Conservation (phyloP, 495 filamentous ascomycete species). For the Friedmanniomyces simplex region DNA sequence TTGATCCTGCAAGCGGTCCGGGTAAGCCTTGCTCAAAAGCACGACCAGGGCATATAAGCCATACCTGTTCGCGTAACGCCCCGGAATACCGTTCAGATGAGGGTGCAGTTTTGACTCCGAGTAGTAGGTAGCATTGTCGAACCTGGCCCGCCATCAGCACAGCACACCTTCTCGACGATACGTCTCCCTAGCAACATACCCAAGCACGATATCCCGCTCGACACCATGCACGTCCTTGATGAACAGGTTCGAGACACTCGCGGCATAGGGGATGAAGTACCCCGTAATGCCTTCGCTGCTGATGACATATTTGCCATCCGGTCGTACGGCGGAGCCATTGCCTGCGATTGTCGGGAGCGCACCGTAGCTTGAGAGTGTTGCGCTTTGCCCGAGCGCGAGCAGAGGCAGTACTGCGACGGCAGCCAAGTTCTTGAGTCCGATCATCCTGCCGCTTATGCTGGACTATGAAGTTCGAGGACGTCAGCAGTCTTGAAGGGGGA, state of each 20-base stretch:
- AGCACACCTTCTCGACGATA: not conserved
- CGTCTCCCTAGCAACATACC: constrained; percentile 21
- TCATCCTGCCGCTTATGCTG: not conserved
- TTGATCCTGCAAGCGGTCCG: constrained; percentile 48
- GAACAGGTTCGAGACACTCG: constrained; percentile 61
- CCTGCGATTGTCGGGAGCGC: not conserved
- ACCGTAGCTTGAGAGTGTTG: not conserved
- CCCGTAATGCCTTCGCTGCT: constrained; percentile 60
- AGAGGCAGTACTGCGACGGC: not conserved
- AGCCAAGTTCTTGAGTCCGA: not conserved
- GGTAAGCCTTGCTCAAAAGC: constrained; percentile 50
- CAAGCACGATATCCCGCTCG: constrained; percentile 56
- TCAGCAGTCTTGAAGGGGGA: not conserved
- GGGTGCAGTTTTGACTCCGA: constrained; percentile 43
- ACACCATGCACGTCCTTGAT: constrained; percentile 59
- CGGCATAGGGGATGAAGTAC: constrained; percentile 68
- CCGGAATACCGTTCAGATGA: constrained; percentile 15
- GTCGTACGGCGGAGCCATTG: constrained; percentile 3
- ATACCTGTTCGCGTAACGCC: constrained; percentile 13
- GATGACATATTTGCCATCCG: constrained; percentile 56
- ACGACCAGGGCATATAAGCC: constrained; percentile 35
- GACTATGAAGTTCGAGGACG: not conserved
- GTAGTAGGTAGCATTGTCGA: constrained; percentile 68
- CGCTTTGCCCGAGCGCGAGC: not conserved
- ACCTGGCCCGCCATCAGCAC: constrained; percentile 24